Conservation (phyloP, 441 rosid genomes). For the Raphanus hybrid region DNA sequence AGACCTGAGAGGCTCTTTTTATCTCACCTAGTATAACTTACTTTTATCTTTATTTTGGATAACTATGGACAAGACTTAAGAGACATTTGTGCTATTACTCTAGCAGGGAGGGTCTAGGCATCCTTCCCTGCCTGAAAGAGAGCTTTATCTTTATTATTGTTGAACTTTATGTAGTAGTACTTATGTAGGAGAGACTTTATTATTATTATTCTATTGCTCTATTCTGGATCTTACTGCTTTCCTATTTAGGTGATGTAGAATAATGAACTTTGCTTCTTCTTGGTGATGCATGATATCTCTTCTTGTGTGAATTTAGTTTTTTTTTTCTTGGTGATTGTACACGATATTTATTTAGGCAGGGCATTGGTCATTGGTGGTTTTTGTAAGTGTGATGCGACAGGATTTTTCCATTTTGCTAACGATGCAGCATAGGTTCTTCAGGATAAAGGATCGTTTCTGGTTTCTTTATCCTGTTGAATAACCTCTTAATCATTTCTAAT, state of each 20-base stretch:
- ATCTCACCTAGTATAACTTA: slow-evolving; percentile 42
- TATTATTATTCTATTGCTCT: slow-evolving; percentile 33
- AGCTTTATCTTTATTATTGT: slow-evolving; percentile 44
- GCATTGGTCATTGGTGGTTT: too few species aligned
- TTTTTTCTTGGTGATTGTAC: slow-evolving; percentile 18
- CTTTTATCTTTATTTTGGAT: background rate
- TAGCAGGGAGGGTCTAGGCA: slow-evolving; percentile 48
- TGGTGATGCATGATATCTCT: slow-evolving; percentile 25
- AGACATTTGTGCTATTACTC: slow-evolving; percentile 53
- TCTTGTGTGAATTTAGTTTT: slow-evolving; percentile 12
- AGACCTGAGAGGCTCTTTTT: slow-evolving; percentile 47
- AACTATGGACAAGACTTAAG: slow-evolving; percentile 22
- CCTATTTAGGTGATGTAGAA: slow-evolving; percentile 30
- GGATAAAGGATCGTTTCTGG: slow-evolving; percentile 31
- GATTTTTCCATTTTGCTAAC: slow-evolving; percentile 29
- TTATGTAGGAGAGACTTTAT: slow-evolving; percentile 45
- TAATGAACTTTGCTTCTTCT: background rate
- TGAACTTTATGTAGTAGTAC: slow-evolving; percentile 41
- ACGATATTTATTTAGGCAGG: background rate
- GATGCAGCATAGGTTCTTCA: slow-evolving; percentile 49
- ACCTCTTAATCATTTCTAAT: background rate
- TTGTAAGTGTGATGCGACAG: background rate
- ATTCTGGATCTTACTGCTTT: slow-evolving; percentile 31
- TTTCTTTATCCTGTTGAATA: too few species aligned
- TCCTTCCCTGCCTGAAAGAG: slow-evolving; percentile 38